Percentiles rank a stretch among this genome's conserved stretches.
Conservation (phyloP, 169 alveolate genomes). For the Besnoitia besnoiti region DNA sequence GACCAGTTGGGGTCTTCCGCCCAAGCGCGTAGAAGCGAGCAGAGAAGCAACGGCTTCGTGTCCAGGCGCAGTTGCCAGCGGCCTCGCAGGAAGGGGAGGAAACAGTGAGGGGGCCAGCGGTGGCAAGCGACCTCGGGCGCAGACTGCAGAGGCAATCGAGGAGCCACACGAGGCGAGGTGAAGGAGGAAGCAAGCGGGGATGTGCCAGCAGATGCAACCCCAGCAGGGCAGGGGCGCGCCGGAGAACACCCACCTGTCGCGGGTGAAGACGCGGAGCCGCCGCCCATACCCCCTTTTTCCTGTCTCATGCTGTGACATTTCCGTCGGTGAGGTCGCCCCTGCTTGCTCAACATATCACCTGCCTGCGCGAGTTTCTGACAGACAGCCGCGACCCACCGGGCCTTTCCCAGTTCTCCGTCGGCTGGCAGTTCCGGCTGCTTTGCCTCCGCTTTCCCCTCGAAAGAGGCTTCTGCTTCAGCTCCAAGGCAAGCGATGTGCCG, state of each 20-base stretch:
- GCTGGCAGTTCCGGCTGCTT: background rate
- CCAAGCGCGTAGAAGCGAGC: background rate
- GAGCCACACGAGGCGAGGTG: background rate
- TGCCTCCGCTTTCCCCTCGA: background rate
- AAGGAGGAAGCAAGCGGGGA: background rate
- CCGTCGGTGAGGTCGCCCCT: background rate
- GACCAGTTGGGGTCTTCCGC: background rate
- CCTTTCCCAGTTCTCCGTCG: background rate
- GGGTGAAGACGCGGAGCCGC: background rate
- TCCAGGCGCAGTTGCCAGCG: background rate
- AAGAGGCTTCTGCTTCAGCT: too few relatives aligned
- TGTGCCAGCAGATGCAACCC: background rate
- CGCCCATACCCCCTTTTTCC: too few relatives aligned
- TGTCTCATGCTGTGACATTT: too few relatives aligned
- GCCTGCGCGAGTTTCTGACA: background rate
- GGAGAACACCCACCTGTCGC: background rate
- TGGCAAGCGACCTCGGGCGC: background rate
- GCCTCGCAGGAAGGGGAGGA: background rate
- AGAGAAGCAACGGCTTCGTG: background rate
- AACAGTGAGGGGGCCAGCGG: constrained; percentile 14
- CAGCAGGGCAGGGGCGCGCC: background rate
- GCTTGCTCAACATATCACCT: background rate
- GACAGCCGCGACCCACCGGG: background rate
- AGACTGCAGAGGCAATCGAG: background rate
- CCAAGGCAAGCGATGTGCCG: background rate